Evolutionary conservation across 108 stramenopile genomes (phyloP).

Genomic region (Fragilaria crotonensis): DNA sequence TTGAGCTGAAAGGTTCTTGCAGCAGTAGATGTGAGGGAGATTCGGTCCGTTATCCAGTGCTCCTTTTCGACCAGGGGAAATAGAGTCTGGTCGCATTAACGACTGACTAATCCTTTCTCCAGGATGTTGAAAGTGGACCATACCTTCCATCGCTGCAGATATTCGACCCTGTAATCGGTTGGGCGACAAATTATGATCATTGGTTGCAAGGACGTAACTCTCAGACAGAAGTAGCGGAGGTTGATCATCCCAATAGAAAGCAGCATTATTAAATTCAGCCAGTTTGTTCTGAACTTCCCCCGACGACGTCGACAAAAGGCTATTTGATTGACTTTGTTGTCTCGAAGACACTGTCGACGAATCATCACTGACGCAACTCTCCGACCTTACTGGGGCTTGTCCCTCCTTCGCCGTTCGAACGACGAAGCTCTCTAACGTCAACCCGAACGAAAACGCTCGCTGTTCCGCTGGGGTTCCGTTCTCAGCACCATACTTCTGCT

Average conservation of each 20-base stretch:
- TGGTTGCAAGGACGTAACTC: slow-evolving; percentile 36
- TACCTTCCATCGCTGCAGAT: slow-evolving; percentile 52
- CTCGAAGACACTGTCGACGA: slow-evolving; percentile 2
- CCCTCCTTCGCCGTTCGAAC: slow-evolving; percentile 52
- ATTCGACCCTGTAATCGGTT: slow-evolving; percentile 41
- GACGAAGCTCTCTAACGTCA: slow-evolving; percentile 40
- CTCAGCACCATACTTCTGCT: not conserved
- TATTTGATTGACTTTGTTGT: slow-evolving; percentile 8
- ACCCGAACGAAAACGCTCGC: slow-evolving; percentile 68
- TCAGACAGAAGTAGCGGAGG: slow-evolving; percentile 61
- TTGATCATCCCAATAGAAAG: slow-evolving; percentile 75
- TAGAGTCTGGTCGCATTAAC: slow-evolving; percentile 3
- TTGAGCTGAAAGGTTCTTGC: slow-evolving; percentile 17
- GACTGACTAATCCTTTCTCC: slow-evolving; percentile 35
- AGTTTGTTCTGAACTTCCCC: slow-evolving; percentile 51
- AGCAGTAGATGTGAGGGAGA: slow-evolving; percentile 33
- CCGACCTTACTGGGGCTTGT: slow-evolving; percentile 23
- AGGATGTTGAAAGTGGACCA: slow-evolving; percentile 43
- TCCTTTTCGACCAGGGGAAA: not conserved
- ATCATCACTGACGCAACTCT: slow-evolving; percentile 24
- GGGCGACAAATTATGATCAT: slow-evolving; percentile 34
- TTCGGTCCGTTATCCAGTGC: not conserved
- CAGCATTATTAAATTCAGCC: slow-evolving; percentile 37
- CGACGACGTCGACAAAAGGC: slow-evolving; percentile 23
- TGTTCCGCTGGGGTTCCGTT: slow-evolving; percentile 27